Base-by-base conservation (phyloP, 1,284 basidiomycete species). In the Cutaneotrichosporon spelunceum region DNA sequence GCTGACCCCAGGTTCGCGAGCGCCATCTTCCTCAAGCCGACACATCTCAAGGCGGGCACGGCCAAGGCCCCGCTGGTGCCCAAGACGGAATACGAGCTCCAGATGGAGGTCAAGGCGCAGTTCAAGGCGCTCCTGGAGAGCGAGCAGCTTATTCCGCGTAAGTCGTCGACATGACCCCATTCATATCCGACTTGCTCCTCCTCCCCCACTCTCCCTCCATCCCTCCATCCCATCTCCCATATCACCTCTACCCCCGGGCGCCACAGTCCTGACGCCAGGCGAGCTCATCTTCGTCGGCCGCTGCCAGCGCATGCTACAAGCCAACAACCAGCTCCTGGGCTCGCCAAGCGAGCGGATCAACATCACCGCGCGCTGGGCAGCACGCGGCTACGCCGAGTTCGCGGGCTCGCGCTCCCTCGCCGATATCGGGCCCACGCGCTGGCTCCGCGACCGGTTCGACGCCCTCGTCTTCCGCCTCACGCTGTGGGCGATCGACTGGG, bases 331-430 rank as follows among this genome's bases (percentile, higher is more conserved):
- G 86, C 81, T 83, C 1, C 84, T 92, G 27, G 89, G 89, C 24
- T 89, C 88, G 2, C 91, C 91, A 0, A 88, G 91, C 1, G 92
- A 93, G 70, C 85, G 91, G 23, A 87, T 94, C 76, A 91, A 90
- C 74, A 88, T 92, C 58, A 90, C 87, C 0, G 90, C 88, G 1
- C 83, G 83, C 74, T 81, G 80, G 79, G 81, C 81, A 2, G 72
- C 78, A 0, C 73, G 69, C 33, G 81, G 81, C 0, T 79, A 74
- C 67, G 63, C 74, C 58, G 63, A 85, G 4, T 86, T 89, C 80
- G 78, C 78, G 45, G 83, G 80, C 53, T 83, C 83, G 57, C 69
- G 84, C 11, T 78, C 77, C 4, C 66, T 80, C 9, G 55, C 55
- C 5, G 50, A 56, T 3, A 69, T 79, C 42, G 80, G 78, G 13